Evolutionary conservation across 768 basidiomycete species (phyloP), one percentile per base, ranked within the genome.

Genomic region (Hygrocybe punicea): DNA sequence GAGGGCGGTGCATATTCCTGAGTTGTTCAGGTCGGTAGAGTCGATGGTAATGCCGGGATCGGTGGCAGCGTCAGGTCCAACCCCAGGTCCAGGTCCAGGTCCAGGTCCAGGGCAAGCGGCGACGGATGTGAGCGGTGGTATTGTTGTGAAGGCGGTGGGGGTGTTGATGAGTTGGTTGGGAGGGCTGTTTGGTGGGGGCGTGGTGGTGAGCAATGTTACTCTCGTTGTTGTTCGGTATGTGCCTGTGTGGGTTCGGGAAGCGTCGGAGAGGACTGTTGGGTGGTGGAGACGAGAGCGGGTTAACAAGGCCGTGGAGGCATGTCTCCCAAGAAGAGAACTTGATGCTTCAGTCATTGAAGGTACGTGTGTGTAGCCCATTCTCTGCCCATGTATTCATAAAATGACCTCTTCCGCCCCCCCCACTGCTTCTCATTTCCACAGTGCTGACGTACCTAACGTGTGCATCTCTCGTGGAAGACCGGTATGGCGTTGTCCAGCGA

Each of bases 401-500:
- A 35, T 17, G 13, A 14, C 23, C 29, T 25, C 25, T 35, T 24
- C 25, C 35, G 6, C 29, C 11, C 42, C n/a, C 16, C 19, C 25
- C 51, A 56, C 29, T 55, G 33, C 44, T 23, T 61, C 6, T n/a
- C 25, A 14, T 29, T 25, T 53, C 40, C 36, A 14, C 62, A 91
- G 91, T 83, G 5, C 75, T 94, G 3, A 81, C 87, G 1, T 78
- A 80, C 49, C 74, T 93, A 7, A 78, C 81, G 6, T 87, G 84
- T 57, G 83, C 85, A 0, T 93, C 92, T 4, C 72, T 94, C 13
- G 76, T 77, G 1, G 93, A 93, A 68, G 92, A 95, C 71, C 78
- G 80, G 17, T 93, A 86, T 65, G 92, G 92, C 19, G 81, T 86
- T 34, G 89, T 93, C 11, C 93, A 94, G 67, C 78, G 88, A 10